Base-by-base conservation (phyloP, 2,329 filamentous ascomycete species). In the Xylogone sp. region DNA sequence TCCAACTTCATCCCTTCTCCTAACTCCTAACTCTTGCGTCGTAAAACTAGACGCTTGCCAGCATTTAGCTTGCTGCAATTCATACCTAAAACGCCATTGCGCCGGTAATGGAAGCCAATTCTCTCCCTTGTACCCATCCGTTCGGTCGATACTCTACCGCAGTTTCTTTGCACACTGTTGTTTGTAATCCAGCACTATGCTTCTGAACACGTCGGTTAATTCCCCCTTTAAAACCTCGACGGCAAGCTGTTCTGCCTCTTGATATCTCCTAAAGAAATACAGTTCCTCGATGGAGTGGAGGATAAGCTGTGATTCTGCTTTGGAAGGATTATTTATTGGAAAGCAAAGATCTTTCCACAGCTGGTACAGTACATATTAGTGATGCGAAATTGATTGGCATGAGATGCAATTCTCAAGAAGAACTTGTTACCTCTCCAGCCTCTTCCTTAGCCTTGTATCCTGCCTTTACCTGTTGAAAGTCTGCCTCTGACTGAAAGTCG, bases 201-300 rank as follows among this genome's bases (percentile, higher is more conserved):
- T 56, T 48, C 56, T 59, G 42, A 62, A 60, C 4, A 61, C 62
- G 1, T 51, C 53, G 16, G 46, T 52, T 13, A 65, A 49, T 8
- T 59, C 46, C 7, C 62, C 61, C 8, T 54, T 51, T 44, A 64
- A 54, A 1, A 56, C 57, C 10, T 43, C 49, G 20, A 50, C 57
- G 2, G 57, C 49, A 8, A 64, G 10, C 16, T 24, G 20, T 20
- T 27, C 43, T 9, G 62, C 65, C 27, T 65, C 62, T n/a, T 58
- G 52, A 53, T 62, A 67, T 20, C 55, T 50, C 21, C 49, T 49
- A 34, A 59, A 58, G 45, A 65, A 67, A 51, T 66, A 68, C 16
- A 67, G 42, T 47, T 68, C 64, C 34, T 68, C 66, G 45, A 68
- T 61, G 1, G 64, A 60, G 46, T 68, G 63, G 16, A 67, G 46